These are phyloP conservation scores for Candida pseudoglaebosa DNA, from an alignment of 805 yeast species.

Conservation along the genomic window DNA sequence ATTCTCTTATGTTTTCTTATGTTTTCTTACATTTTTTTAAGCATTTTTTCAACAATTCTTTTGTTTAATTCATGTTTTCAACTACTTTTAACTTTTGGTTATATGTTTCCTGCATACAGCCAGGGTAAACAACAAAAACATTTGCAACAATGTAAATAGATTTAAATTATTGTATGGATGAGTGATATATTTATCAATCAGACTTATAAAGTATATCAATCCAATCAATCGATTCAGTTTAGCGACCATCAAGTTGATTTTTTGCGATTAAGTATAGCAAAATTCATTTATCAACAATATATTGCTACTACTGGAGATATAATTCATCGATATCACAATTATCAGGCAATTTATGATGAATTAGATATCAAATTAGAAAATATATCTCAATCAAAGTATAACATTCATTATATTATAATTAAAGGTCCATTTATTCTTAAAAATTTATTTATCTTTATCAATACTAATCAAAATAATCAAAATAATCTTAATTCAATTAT, in stretches of 20 bases:
- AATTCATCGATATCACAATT: constrained; percentile 9
- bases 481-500: too few species aligned
- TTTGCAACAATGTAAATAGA: neutral
- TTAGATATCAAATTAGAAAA: constrained; percentile 8
- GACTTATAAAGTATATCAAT: constrained; percentile 15
- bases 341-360: constrained; percentile 10
- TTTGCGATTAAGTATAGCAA: constrained; percentile 9
- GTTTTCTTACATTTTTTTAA: too few species aligned
- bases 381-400: constrained; percentile 2
- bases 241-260: constrained; percentile 8
- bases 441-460: constrained; percentile 12
- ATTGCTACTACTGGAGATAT: constrained; percentile 6
- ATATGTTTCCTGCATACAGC: neutral
- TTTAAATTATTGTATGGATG: constrained; percentile 4
- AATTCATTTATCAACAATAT: constrained; percentile 9
- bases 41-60: too few species aligned
- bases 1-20: too few species aligned
- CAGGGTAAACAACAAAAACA: neutral
- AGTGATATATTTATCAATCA: constrained; percentile 13
- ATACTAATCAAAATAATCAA: constrained; percentile 3
- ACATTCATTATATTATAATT: constrained; percentile 7
- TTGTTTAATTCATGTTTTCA: too few species aligned
- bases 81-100: too few species aligned
- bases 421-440: constrained; percentile 8
- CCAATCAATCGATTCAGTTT: constrained; percentile 12